Conservation (phyloP, 352 stramenopile species). For the Phytophthora pistaciae region DNA sequence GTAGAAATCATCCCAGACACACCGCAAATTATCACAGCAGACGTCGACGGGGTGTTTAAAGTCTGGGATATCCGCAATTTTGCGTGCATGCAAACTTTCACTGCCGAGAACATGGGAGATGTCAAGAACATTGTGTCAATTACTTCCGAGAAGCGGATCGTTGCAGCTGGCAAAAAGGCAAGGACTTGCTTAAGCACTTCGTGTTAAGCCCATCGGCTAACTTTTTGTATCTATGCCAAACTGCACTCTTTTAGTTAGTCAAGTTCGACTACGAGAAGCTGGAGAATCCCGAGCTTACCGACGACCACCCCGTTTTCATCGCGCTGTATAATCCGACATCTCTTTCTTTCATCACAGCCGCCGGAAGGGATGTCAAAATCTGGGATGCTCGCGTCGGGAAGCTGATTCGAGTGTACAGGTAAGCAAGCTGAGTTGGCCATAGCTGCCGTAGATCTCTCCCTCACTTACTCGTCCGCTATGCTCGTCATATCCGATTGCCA, state of each 20-base stretch:
- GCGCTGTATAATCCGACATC: constrained; percentile 90
- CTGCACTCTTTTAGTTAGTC: constrained; percentile 42
- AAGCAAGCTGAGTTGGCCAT: constrained; percentile 1
- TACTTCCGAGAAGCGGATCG: constrained; percentile 76
- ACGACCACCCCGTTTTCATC: constrained; percentile 83
- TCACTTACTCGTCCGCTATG: not conserved
- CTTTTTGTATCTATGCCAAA: not conserved
- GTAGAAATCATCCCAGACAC: constrained; percentile 90
- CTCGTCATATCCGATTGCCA: not conserved
- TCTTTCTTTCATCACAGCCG: constrained; percentile 88
- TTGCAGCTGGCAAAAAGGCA: constrained; percentile 81
- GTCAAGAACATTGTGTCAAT: constrained; percentile 83
- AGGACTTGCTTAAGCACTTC: not conserved
- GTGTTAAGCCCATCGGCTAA: constrained; percentile 2
- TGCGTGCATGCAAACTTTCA: constrained; percentile 91
- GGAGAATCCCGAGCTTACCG: constrained; percentile 85
- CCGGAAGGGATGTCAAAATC: constrained; percentile 84
- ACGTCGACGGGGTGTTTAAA: constrained; percentile 88
- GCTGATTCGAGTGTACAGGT: constrained; percentile 83
- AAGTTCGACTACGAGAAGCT: constrained; percentile 92
- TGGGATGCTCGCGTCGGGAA: constrained; percentile 89
- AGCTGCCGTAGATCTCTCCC: not conserved
- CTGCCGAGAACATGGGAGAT: constrained; percentile 69
- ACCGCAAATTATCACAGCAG: constrained; percentile 88
- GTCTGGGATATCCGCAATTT: constrained; percentile 94